These are phyloP conservation scores for Microbotryomycetes sp. DNA, from an alignment of 1,284 basidiomycete genomes.

Conservation along the genomic window DNA sequence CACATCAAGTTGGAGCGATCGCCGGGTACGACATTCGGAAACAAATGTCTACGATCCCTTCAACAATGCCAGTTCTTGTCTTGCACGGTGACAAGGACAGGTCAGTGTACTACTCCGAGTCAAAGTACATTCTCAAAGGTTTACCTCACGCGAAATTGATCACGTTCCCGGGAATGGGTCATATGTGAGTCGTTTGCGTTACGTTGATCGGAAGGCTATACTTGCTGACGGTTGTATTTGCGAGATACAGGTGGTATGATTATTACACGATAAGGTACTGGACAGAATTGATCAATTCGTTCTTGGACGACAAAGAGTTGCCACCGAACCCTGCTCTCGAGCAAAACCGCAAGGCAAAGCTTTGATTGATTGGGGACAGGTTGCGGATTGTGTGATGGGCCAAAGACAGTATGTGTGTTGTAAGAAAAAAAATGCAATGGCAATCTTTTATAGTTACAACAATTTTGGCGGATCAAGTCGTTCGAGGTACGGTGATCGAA, in stretches of 20 bases:
- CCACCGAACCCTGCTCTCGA: neutral
- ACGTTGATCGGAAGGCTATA: neutral
- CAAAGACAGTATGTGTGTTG: neutral
- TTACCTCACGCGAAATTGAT: slow-evolving; percentile 21
- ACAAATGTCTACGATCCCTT: slow-evolving; percentile 4
- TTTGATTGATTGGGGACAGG: neutral
- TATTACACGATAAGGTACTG: slow-evolving; percentile 19
- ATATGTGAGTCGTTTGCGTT: slow-evolving; percentile 8
- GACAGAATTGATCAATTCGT: slow-evolving; percentile 12
- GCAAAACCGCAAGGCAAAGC: too few relatives aligned
- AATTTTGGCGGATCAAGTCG: neutral
- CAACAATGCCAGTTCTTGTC: slow-evolving; percentile 17
- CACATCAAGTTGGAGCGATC: slow-evolving; percentile 2
- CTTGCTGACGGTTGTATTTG: neutral
- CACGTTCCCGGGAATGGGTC: slow-evolving; percentile 17
- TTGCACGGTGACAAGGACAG: slow-evolving; percentile 25
- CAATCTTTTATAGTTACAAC: neutral
- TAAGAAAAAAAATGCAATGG: neutral
- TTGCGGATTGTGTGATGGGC: neutral
- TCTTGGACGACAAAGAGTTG: slow-evolving; percentile 10
- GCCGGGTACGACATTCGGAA: slow-evolving; percentile 26
- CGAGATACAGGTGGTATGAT: slow-evolving; percentile 24
- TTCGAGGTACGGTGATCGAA: neutral
- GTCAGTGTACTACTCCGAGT: slow-evolving; percentile 27
- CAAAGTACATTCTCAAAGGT: slow-evolving; percentile 18